A percentile compares a stretch with the other conserved stretches of the same genome.
Evolutionary conservation across 176 grass and related monocot species (phyloP).

Genomic region (Triticum timopheevii): DNA sequence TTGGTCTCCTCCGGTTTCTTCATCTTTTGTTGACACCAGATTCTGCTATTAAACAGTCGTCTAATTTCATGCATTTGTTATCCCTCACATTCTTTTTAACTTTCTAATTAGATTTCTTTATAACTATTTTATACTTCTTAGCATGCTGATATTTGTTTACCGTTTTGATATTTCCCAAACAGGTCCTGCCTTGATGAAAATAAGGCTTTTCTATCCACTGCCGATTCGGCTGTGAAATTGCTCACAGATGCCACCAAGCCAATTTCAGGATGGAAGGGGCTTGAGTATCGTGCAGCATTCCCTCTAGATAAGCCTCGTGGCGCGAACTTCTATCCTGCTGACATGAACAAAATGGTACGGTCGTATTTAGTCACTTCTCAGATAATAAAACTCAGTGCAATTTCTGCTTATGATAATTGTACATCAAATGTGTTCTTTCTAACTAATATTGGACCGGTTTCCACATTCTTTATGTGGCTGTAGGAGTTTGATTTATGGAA

Average conservation of each 20-base stretch:
- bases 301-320: conserved; percentile 77
- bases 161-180: conserved; percentile 22
- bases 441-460: neutral
- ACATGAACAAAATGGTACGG: conserved; percentile 91
- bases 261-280: conserved; percentile 85
- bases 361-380: neutral
- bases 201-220: conserved; percentile 77
- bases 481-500: conserved; percentile 98
- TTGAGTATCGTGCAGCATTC: conserved; percentile 88
- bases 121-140: conserved; percentile 17
- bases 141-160: conserved; percentile 11
- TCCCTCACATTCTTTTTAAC: neutral
- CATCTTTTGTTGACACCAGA: neutral
- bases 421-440: neutral
- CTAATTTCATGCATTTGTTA: conserved; percentile 10
- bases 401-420: neutral
- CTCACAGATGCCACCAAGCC: conserved; percentile 65
- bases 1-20: neutral
- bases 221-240: conserved; percentile 85
- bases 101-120: neutral
- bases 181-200: conserved; percentile 98
- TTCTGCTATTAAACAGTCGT: conserved; percentile 3
- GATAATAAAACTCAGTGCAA: neutral
- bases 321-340: conserved; percentile 95
- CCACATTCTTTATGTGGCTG: conserved; percentile 15